Base-by-base conservation (phyloP, 805 yeast genomes). In the Teunomyces stri region DNA sequence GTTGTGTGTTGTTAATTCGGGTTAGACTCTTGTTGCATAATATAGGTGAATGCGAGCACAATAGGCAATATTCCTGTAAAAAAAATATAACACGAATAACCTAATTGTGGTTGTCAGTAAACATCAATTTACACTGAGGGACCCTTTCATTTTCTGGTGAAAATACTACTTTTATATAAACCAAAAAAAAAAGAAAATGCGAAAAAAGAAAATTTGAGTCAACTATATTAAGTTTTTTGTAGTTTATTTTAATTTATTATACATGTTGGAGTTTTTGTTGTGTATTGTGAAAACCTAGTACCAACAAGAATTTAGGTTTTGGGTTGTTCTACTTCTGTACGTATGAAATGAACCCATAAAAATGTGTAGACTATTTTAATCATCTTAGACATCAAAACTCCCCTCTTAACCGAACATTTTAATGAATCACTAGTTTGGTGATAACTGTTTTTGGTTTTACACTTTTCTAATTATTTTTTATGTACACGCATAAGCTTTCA, bases 181-280 rank as follows among this genome's bases (percentile, higher is more conserved):
- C 40, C 40, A 37, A 37, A 37, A 37, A 25, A 22, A 25, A 37
- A 37, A 35, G 38, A 37, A 37, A 37, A 37, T 37, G 40, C 22
- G 40, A 15, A 34, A 34, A 37, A 37, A 37, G 25, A 37, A 37
- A 37, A 37, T 37, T 37, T 37, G 40, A 37, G 40, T 37, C 40
- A 22, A 37, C 40, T 22, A 22, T 37, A 37, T 37, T n/a, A 37
- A 37, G 40, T 37, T 37, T 37, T 9, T 15, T 18, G 25, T 37
- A 20, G 40, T 37, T 37, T 20, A 21, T 37, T 37, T 37, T 35
- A 35, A 35, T 21, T 37, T 37, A 37, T 21, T 37, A 37, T n/a
- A 37, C 40, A 22, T 37, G 40, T 20, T 21, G n/a, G 28, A 20
- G 25, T 21, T 37, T 22, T 22, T 37, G 22, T 22, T 37, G 22